phyloP scores from a whole-genome alignment of 2,329 filamentous ascomycete genomes.

The Ciborinia camelliae region DNA sequence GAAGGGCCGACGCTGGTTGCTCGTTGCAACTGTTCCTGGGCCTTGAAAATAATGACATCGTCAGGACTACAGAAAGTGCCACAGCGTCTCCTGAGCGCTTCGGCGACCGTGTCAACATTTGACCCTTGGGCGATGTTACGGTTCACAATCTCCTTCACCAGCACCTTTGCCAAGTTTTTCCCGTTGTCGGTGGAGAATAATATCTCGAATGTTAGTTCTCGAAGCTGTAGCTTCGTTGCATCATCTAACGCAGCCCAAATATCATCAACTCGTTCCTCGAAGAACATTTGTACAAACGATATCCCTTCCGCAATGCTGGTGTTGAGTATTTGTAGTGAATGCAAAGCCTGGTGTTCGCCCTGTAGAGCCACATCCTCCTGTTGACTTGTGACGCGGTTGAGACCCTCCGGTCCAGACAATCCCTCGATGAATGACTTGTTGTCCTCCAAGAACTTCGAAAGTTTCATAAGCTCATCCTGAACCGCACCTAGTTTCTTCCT shows the following conservation, averaged over 20 bases:
- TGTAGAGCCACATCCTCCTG: conserved; percentile 91
- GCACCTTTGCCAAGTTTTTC: conserved; percentile 84
- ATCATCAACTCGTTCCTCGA: conserved; percentile 88
- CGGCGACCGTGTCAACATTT: conserved; percentile 95
- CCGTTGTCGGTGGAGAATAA: conserved; percentile 78
- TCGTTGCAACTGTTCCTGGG: conserved; percentile 88
- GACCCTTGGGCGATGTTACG: conserved; percentile 95
- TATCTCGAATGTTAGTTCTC: conserved; percentile 78
- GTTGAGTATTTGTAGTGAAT: conserved; percentile 80
- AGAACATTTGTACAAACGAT: conserved; percentile 90
- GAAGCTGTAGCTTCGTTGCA: conserved; percentile 63
- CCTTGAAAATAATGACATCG: conserved; percentile 97
- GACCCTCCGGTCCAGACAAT: conserved; percentile 81
- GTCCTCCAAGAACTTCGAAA: conserved; percentile 78
- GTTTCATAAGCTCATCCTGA: conserved; percentile 74
- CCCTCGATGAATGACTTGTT: conserved; percentile 93
- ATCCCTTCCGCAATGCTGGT: conserved; percentile 93
- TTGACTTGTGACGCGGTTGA: conserved; percentile 73
- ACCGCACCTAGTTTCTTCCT: conserved; percentile 67
- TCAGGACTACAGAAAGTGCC: conserved; percentile 97
- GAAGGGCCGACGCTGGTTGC: conserved; percentile 76
- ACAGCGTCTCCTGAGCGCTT: conserved; percentile 86
- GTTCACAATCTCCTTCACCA: conserved; percentile 98
- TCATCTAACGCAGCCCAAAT: conserved; percentile 77
- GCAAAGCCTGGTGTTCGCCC: conserved; percentile 88